Base-by-base conservation (phyloP, 2,329 filamentous ascomycete species). In the Cercospora canescens region DNA sequence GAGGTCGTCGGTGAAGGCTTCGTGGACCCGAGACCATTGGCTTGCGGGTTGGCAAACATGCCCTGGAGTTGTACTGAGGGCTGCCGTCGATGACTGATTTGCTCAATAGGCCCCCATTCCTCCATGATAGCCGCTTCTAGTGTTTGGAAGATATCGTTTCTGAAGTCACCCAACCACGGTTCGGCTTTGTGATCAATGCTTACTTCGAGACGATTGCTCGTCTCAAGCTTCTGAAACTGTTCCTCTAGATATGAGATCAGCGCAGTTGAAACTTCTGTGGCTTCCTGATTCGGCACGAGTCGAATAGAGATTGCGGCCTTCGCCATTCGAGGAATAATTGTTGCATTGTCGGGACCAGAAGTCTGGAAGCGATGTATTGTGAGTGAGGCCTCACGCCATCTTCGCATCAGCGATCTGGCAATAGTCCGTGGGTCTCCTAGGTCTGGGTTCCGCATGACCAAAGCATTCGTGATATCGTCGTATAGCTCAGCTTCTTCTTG, bases 331-430 rank as follows among this genome's bases (percentile, higher is more conserved):
- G 94, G 96, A 67, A 99, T 96, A 30, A 98, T 88, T 56, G 93
- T 95, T 1, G 93, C 92, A 72, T 96, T 95, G 60, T 88, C 86
- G 0, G 93, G 93, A 0, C 94, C 94, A 0, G 94, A 97, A 0
- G 94, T 93, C 74, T 96, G 93, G 78, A 98, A 93, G 7, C 92
- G 87, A 79, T 99, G 95, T 50, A 98, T 91, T 0, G 95, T 98
- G 60, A 99, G 83, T 58, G 96, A 97, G 0, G 95, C 93, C 75
- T 98, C 94, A 24, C 95, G 89, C 95, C 95, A 99, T 64, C 94
- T 87, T 11, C 94, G 91, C 91, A 97, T 96, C 6, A 99, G 85
- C 2, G 91, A 93, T 39, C 88, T 85, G 66, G 94, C 94, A 55
- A 98, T 87, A n/a, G 86, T 86, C 6, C 90, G 86, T 0, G 90